Conservation (phyloP, 2,329 filamentous ascomycete genomes). For the Lachnellula occidentalis region DNA sequence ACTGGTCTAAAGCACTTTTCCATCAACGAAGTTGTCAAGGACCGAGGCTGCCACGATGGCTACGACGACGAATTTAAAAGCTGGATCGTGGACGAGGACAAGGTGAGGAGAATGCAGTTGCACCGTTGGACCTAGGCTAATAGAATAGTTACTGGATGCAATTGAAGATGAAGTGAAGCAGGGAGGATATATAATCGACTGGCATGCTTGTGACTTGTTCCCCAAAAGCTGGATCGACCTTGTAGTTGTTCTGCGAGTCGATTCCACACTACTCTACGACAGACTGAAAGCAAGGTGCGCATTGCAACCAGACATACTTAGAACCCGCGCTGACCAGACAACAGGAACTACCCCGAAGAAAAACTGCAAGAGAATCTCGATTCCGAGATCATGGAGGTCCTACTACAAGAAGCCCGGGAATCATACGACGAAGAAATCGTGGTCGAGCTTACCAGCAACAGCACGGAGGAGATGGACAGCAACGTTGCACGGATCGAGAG, state of each 20-base stretch:
- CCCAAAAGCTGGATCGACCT: conserved; percentile 92
- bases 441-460: conserved; percentile 80
- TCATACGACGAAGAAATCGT: conserved; percentile 83
- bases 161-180: conserved; percentile 75
- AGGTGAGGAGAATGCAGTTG: conserved; percentile 45
- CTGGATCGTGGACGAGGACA: conserved; percentile 95
- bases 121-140: not conserved
- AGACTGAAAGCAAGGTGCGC: conserved; percentile 65
- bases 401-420: conserved; percentile 84
- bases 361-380: conserved; percentile 97
- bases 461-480: conserved; percentile 75
- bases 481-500: conserved; percentile 79
- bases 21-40: conserved; percentile 89
- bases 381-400: conserved; percentile 93
- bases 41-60: conserved; percentile 78
- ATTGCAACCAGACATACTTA: not conserved
- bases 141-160: conserved; percentile 68
- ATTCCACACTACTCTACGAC: conserved; percentile 78
- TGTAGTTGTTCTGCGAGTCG: conserved; percentile 81
- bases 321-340: not conserved
- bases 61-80: conserved; percentile 81
- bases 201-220: conserved; percentile 96
- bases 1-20: conserved; percentile 77
- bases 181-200: conserved; percentile 89
- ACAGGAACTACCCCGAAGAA: conserved; percentile 70